phyloP scores from a whole-genome alignment of 225 moss, liverwort and hornwort species.

The Sphagnum contortum region DNA sequence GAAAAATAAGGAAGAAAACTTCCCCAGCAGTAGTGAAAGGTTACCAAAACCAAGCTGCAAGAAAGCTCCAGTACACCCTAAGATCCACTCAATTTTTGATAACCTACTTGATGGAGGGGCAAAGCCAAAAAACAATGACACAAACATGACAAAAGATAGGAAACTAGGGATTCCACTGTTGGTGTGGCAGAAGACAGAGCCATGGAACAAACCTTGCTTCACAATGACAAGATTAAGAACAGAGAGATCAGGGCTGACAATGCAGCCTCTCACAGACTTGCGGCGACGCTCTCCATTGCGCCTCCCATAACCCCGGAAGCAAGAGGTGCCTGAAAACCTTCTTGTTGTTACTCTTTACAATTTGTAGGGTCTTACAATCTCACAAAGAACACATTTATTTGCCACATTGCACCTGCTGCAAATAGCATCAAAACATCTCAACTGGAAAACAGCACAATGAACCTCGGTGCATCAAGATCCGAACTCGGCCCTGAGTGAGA shows the following conservation, averaged over 20 bases:
- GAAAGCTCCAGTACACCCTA: neutral
- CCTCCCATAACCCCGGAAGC: conserved; percentile 79
- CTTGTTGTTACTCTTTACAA: neutral
- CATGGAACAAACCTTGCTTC: conserved; percentile 51
- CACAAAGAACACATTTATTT: neutral
- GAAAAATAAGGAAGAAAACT: neutral
- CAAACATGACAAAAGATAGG: no score
- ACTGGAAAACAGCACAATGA: neutral
- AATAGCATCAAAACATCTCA: neutral
- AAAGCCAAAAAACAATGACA: neutral
- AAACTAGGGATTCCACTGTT: no score
- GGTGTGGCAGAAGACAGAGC: neutral
- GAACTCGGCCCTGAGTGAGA: conserved; percentile 65
- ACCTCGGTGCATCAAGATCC: conserved; percentile 86
- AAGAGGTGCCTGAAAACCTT: conserved; percentile 45
- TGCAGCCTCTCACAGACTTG: conserved; percentile 88
- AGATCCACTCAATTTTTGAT: neutral
- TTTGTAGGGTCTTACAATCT: no score
- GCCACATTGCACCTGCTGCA: neutral
- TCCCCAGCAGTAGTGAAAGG: neutral
- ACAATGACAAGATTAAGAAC: conserved; percentile 84
- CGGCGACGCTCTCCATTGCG: conserved; percentile 88
- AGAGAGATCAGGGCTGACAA: conserved; percentile 84
- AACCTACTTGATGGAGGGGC: no score
- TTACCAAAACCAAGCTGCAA: no score